A percentile compares a stretch with the other conserved stretches of the same genome.
Evolutionary conservation across 306 rosid species (phyloP).

Genomic region (Vicia faba): DNA sequence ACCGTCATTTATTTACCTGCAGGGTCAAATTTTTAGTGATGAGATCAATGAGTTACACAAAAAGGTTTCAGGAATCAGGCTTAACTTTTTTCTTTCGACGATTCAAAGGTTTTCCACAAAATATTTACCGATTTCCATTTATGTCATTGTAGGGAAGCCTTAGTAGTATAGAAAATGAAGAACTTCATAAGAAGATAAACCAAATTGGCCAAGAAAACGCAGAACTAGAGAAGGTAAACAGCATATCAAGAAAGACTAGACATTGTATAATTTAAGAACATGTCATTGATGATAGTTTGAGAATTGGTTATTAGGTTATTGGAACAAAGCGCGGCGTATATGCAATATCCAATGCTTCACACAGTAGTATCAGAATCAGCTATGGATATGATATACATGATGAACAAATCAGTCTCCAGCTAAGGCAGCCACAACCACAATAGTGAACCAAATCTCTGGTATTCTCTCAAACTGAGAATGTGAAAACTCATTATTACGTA

Average conservation of each 20-base stretch:
- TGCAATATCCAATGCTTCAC: slow-evolving; percentile 37
- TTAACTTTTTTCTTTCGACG: neutral
- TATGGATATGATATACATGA: slow-evolving; percentile 38
- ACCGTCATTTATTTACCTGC: slow-evolving; percentile 36
- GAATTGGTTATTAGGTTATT: slow-evolving; percentile 49
- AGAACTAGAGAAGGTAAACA: slow-evolving; percentile 54
- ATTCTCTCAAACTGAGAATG: slow-evolving; percentile 35
- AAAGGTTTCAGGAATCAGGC: slow-evolving; percentile 43
- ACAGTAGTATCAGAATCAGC: slow-evolving; percentile 24
- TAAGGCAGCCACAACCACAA: slow-evolving; percentile 60
- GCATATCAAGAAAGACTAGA: neutral
- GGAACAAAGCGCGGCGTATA: slow-evolving; percentile 41
- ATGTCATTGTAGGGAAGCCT: slow-evolving; percentile 52
- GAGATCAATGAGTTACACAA: slow-evolving; percentile 53
- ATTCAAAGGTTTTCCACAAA: slow-evolving; percentile 8
- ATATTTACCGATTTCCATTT: slow-evolving; percentile 26
- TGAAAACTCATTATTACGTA: neutral
- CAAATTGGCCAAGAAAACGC: slow-evolving; percentile 48
- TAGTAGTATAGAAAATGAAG: slow-evolving; percentile 44
- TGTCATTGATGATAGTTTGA: neutral
- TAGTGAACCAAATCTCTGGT: slow-evolving; percentile 54
- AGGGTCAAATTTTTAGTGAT: slow-evolving; percentile 55
- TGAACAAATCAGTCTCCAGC: slow-evolving; percentile 54
- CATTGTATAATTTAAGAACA: neutral
- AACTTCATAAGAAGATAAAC: slow-evolving; percentile 52